These are phyloP conservation scores for Stenogyne calaminthoides DNA, from an alignment of 305 asterid species.

Conservation along the genomic window DNA sequence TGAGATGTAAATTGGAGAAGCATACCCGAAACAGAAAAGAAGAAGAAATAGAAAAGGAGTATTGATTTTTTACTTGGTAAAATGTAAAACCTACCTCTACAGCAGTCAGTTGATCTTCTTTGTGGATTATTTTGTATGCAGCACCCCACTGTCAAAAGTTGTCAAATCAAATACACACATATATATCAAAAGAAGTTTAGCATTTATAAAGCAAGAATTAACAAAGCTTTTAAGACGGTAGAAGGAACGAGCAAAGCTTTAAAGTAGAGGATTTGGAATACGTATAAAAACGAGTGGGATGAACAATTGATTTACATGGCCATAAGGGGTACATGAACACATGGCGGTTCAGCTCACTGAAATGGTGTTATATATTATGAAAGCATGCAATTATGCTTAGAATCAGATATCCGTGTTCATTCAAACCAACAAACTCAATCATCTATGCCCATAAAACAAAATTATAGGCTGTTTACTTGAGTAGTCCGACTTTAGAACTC, in stretches of 20 bases:
- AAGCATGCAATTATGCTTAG: background rate
- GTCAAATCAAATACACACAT: slow-evolving; percentile 4
- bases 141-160: slow-evolving; percentile 76
- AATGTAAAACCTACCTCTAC: slow-evolving; percentile 64
- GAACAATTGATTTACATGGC: background rate
- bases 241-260: too few species aligned
- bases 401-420: background rate
- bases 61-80: too few species aligned
- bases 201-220: background rate
- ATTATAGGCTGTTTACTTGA: too few species aligned
- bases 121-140: slow-evolving; percentile 72
- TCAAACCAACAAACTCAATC: too few species aligned
- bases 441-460: too few species aligned
- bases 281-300: background rate
- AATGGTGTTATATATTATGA: background rate
- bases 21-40: too few species aligned
- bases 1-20: too few species aligned
- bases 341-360: background rate
- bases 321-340: background rate
- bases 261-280: background rate
- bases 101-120: slow-evolving; percentile 78
- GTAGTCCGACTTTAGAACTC: too few species aligned
- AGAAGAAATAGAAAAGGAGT: too few species aligned
- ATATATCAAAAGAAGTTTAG: background rate
- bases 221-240: background rate